Percentiles rank a stretch among this genome's conserved stretches.
These are phyloP conservation scores for Dactylellina parvicollis DNA, from an alignment of 2,329 filamentous ascomycete species.

Conservation along the genomic window DNA sequence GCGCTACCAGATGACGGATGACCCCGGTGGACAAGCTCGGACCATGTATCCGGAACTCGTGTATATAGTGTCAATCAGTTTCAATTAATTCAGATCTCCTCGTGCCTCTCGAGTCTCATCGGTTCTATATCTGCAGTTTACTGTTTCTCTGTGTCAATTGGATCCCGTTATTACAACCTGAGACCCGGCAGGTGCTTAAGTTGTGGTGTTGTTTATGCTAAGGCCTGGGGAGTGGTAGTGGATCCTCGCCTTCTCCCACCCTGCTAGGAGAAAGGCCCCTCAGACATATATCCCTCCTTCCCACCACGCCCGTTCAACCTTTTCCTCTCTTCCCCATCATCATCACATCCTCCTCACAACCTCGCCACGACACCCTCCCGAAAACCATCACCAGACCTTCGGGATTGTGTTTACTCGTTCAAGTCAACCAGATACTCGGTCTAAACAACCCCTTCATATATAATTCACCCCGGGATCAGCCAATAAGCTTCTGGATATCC, in stretches of 20 bases:
- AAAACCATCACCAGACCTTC: constrained; percentile 13
- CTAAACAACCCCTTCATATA: constrained; percentile 6
- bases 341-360: constrained; percentile 37
- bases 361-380: constrained; percentile 19
- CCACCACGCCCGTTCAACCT: constrained; percentile 53
- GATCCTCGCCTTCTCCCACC: constrained; percentile 54
- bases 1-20: neutral
- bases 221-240: constrained; percentile 37
- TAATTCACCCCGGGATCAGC: constrained; percentile 29
- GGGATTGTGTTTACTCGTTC: constrained; percentile 1
- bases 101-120: neutral
- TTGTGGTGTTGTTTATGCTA: constrained; percentile 53
- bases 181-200: neutral
- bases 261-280: constrained; percentile 54
- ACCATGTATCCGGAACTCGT: neutral
- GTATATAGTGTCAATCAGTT: neutral
- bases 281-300: constrained; percentile 55
- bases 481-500: constrained; percentile 34
- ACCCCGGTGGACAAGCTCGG: constrained; percentile 1
- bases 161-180: neutral
- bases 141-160: constrained; percentile 1
- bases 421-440: constrained; percentile 1
- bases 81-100: constrained; percentile 16
- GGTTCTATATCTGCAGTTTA: neutral
- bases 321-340: constrained; percentile 50